Evolutionary conservation across 257 asterid genomes (phyloP), one percentile per base, ranked within the genome.

Genomic region (Fraxinus pennsylvanica): DNA sequence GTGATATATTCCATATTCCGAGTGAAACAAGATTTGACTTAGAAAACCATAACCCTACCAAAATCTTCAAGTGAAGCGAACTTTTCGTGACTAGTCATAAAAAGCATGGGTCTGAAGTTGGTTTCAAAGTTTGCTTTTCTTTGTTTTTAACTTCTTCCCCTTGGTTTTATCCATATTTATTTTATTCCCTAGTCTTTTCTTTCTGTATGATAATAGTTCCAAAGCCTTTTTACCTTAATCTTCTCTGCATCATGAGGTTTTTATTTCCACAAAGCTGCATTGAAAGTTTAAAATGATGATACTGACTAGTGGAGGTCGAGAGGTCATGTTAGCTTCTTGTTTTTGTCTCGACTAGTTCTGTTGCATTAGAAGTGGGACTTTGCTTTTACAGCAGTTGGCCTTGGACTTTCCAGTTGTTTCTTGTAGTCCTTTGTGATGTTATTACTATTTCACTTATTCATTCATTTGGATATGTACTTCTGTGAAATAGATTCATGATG

Each of bases 21-120:
- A 39, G 45, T 39, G 45, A 39, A 9, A 39, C 45, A 47, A 47
- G 5, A 47, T 47, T 47, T 29, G 15, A 47, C 57, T 47, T 13
- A 10, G 14, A 47, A 47, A 47, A 14, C 39, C 9, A 15, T 10
- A 10, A 14, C 17, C 57, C 54, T 9, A 45, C 54, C 54, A 45
- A 45, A 45, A 10, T 43, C 52, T 43, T 43, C 15, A 2, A 2
- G 54, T 12, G 14, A 14, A 14, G 3, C 19, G 17, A 45, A 45
- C 17, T 45, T 12, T 0, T 13, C 52, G 3, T 1, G 35, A 32
- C 17, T 9, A 45, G 54, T 45, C 54, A 45, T 45, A 45, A 45
- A 9, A 9, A 14, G 96, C 97, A n/a, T 74, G 90, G 83, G 85
- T 88, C 84, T 95, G 61, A 95, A 92, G 80, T 91, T 96, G 14